A percentile compares a stretch with the other conserved stretches of the same genome.
Evolutionary conservation across 441 rosid species (phyloP).

Genomic region (Croton laevigatus): DNA sequence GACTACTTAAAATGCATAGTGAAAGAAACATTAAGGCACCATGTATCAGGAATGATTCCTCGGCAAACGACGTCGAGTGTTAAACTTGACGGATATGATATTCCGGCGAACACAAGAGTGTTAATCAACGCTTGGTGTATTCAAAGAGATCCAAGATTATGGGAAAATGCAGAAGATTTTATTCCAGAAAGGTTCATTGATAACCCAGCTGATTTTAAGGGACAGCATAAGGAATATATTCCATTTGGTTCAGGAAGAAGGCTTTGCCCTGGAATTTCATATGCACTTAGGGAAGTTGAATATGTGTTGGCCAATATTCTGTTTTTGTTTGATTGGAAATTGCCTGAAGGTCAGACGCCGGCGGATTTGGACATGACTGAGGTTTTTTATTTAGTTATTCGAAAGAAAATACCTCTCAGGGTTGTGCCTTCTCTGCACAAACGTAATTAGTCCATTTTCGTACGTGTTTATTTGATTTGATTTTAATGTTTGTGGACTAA

Average conservation of each 20-base stretch:
- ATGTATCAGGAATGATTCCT: constrained; percentile 16
- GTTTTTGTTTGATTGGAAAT: constrained; percentile 34
- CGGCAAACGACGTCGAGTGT: constrained; percentile 16
- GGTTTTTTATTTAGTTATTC: neutral
- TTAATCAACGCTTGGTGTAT: constrained; percentile 36
- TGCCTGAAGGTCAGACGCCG: constrained; percentile 12
- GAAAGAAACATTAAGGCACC: constrained; percentile 33
- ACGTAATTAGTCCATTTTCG: neutral
- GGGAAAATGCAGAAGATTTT: constrained; percentile 36
- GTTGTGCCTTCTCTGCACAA: constrained; percentile 19
- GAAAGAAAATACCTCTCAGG: constrained; percentile 24
- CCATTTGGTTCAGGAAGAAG: constrained; percentile 35
- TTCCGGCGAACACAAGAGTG: constrained; percentile 27
- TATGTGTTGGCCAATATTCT: constrained; percentile 24
- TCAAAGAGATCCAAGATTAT: constrained; percentile 31
- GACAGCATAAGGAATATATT: constrained; percentile 21
- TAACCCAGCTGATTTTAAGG: constrained; percentile 17
- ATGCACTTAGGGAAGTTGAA: constrained; percentile 17
- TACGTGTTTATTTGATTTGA: too few relatives aligned
- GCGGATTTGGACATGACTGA: constrained; percentile 28
- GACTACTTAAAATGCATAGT: constrained; percentile 29
- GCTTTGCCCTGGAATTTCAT: constrained; percentile 26
- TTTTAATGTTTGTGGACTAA: too few relatives aligned
- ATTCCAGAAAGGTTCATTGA: constrained; percentile 35
- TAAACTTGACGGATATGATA: constrained; percentile 23